A percentile compares a stretch with the other conserved stretches of the same genome.
Conservation (phyloP, 2,329 filamentous ascomycete species). For the Colletotrichum brevisporum region DNA sequence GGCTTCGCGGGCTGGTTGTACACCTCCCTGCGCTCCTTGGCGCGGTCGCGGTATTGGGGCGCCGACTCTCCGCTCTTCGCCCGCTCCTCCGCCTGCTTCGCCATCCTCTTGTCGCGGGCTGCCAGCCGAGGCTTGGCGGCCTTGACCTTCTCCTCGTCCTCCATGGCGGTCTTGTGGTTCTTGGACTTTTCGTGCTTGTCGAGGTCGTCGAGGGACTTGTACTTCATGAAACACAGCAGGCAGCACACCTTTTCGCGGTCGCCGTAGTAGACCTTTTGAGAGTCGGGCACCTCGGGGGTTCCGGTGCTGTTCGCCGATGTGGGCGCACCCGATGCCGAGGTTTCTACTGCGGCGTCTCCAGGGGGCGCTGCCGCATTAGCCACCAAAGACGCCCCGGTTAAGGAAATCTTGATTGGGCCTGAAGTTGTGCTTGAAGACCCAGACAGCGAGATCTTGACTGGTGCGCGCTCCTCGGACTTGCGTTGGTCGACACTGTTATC, state of each 20-base stretch:
- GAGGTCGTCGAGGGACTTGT: conserved; percentile 59
- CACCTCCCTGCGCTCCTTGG: conserved; percentile 74
- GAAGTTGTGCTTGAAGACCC: conserved; percentile 20
- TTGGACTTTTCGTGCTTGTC: conserved; percentile 58
- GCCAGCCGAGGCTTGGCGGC: conserved; percentile 57
- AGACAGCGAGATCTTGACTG: conserved; percentile 43
- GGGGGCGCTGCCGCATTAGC: conserved; percentile 7
- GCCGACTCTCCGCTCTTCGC: conserved; percentile 36
- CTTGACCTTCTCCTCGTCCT: conserved; percentile 62
- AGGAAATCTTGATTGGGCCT: conserved; percentile 50
- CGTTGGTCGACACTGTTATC: conserved; percentile 18
- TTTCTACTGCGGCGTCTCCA: conserved; percentile 21
- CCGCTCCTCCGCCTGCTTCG: conserved; percentile 48
- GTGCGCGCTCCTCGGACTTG: conserved; percentile 30
- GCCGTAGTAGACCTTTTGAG: conserved; percentile 64
- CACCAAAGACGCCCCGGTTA: conserved; percentile 41
- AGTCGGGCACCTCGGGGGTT: conserved; percentile 29
- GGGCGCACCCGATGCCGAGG: not conserved
- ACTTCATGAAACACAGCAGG: conserved; percentile 62
- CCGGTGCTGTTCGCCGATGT: not conserved
- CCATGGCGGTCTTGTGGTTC: conserved; percentile 57
- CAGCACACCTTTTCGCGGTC: conserved; percentile 66
- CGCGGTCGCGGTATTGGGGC: conserved; percentile 74
- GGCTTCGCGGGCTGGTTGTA: conserved; percentile 74
- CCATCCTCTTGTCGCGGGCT: conserved; percentile 53